Conservation (phyloP, 345 rosid genomes). For the Sisymbrium altissimum region DNA sequence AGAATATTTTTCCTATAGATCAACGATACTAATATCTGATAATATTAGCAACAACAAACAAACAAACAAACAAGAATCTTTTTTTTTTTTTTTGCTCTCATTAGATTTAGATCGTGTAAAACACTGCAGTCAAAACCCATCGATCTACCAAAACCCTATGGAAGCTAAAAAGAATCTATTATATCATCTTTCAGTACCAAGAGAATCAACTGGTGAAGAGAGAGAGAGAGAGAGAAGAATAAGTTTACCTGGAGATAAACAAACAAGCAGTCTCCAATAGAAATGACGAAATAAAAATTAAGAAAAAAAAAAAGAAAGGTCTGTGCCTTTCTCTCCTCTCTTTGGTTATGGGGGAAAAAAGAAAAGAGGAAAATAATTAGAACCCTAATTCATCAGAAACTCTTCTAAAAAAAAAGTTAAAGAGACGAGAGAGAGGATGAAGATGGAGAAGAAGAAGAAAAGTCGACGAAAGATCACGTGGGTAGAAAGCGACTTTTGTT, state of each 20-base stretch:
- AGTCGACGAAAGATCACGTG: constrained; percentile 39
- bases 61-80: background rate
- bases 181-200: background rate
- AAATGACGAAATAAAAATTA: background rate
- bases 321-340: background rate
- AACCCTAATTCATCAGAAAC: constrained; percentile 29
- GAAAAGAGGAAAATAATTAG: background rate
- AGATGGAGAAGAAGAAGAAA: constrained; percentile 22
- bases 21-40: constrained; percentile 1
- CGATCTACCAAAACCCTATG: constrained; percentile 6
- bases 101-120: constrained; percentile 9
- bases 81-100: no score
- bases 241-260: constrained; percentile 17
- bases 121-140: background rate
- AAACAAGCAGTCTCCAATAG: background rate
- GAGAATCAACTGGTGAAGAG: no score
- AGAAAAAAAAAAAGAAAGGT: background rate
- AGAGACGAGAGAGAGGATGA: constrained; percentile 11
- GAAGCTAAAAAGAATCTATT: background rate
- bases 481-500: constrained; percentile 35
- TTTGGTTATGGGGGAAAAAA: background rate
- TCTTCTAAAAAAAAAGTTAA: background rate
- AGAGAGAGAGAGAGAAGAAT: background rate
- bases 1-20: background rate
- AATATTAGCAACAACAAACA: no score